Percentiles rank a stretch among this genome's conserved stretches.
Conservation (phyloP, 495 filamentous ascomycete species). For the Penicillium waksmanii region DNA sequence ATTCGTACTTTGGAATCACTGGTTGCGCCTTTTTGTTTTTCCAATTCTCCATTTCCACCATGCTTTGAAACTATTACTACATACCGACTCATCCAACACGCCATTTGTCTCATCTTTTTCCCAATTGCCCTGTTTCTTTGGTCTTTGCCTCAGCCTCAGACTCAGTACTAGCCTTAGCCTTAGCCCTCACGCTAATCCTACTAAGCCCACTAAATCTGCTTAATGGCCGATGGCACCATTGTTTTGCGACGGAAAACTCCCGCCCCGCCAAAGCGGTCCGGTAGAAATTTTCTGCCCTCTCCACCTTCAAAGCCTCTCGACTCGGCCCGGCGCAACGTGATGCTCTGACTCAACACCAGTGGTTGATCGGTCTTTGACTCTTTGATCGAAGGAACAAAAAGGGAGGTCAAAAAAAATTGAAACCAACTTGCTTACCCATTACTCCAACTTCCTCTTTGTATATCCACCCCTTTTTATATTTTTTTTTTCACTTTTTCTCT, state of each 20-base stretch:
- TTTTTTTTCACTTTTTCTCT: background rate
- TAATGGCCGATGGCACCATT: slow-evolving; percentile 7
- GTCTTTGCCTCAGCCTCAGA: background rate
- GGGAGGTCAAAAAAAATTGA: background rate
- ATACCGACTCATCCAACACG: slow-evolving; percentile 6
- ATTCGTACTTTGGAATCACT: slow-evolving; percentile 1
- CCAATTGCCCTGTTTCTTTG: background rate
- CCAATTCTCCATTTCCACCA: background rate
- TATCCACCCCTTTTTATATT: background rate
- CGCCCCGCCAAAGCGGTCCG: slow-evolving; percentile 7
- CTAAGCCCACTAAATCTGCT: slow-evolving; percentile 2
- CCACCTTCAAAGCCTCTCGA: slow-evolving; percentile 21
- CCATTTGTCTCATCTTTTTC: slow-evolving; percentile 8
- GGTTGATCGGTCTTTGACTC: background rate
- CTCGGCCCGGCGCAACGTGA: slow-evolving; percentile 32
- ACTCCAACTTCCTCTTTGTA: background rate
- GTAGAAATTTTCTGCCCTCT: slow-evolving; percentile 33
- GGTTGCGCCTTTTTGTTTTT: slow-evolving; percentile 1
- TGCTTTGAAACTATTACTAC: slow-evolving; percentile 1
- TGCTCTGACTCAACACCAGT: slow-evolving; percentile 12
- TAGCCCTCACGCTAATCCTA: too few species aligned
- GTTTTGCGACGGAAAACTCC: slow-evolving; percentile 18
- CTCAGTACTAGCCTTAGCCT: too few species aligned
- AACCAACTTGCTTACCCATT: too few species aligned
- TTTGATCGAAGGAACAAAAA: background rate